Evolutionary conservation across 768 basidiomycete genomes (phyloP), one percentile per base, ranked within the genome.

Genomic region (Rhizopogon vinicolor): DNA sequence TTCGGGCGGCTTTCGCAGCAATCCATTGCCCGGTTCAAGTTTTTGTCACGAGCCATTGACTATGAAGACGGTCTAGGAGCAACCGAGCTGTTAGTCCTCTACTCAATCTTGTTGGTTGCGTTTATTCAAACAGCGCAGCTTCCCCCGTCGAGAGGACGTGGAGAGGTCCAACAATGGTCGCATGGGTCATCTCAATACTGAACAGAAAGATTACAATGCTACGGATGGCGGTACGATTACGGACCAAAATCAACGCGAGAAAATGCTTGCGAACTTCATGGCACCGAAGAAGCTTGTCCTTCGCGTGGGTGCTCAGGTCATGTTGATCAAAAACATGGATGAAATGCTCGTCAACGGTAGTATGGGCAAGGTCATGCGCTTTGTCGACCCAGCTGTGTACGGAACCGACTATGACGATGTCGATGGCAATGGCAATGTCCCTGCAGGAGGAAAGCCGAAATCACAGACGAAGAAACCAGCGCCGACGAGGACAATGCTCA

Each of bases 291-390:
- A 55, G 6, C 79, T 99, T n/a, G 63, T 66, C 0, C 78, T 99
- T 31, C 89, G 91, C 45, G 64, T 86, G 28, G 86, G 87, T 54
- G 87, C 91, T 7, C 96, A 98, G 70, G 90, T 92, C 41, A 98
- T 97, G 94, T 78, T 97, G 33, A 91, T 93, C 71, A 98, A 98
- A 76, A 98, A 98, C 65, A 74, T 88, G 51, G 91, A 95, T 62
- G 93, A 94, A 31, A 81, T 77, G 3, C 81, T 98, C 7, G 97
- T 98, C 44, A 99, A 99, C 64, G 97, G 97, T 1, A 92, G 86
- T 54, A 89, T 97, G 79, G 97, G 97, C 8, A 85, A 82, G 41
- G 81, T 99, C 18, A 62, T 88, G 29, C 79, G 82, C 3, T 99
- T 99, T 68, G 73, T 74, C 35, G 84, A 86, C 56, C 80, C 81